Base-by-base conservation (phyloP, 768 basidiomycete species). In the Suillus placidus region DNA sequence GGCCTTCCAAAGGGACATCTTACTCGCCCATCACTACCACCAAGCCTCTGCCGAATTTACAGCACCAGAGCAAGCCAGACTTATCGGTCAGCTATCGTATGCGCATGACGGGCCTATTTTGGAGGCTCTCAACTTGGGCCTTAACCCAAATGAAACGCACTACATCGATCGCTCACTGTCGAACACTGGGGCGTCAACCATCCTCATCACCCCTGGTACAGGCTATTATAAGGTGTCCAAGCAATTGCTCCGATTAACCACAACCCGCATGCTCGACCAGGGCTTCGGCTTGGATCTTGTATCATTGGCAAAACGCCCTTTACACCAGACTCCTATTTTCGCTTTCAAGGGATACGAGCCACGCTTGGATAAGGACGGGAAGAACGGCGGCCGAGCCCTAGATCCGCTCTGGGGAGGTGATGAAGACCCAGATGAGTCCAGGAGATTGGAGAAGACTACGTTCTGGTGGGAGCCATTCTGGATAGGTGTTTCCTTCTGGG, bases 31-130 rank as follows among this genome's bases (percentile, higher is more conserved):
- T 71, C 94, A 95, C 74, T 91, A 93, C 70, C 92, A 95, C 71
- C 89, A 89, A 60, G 87, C 89, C 14, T 79, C 81, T 16, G 73
- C 84, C 64, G 84, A 88, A 60, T 77, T 79, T n/a, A 75, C 74
- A 18, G 79, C 77, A 52, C 74, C 74, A 40, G 80, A 83, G 26
- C 84, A 87, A 42, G 85, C 84, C 54, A 87, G 92, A 18, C 82
- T 95, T 16, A 87, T 94, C 14, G 95, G 95, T 3, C 83, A 84
- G 35, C 80, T 96, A 37, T 93, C 92, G 0, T 88, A 85, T 74
- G 97, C 97, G 0, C 94, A 97, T 71, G 95, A 99, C 69, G 95
- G 95, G 1, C 95, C 95, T 47, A 83, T 99, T n/a, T 85, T 99
- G 6, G 97, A 99, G 77, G 94, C 95, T 2, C 83, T 99, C 61